Conservation (phyloP, 768 basidiomycete genomes). For the Polyporus arcularius region DNA sequence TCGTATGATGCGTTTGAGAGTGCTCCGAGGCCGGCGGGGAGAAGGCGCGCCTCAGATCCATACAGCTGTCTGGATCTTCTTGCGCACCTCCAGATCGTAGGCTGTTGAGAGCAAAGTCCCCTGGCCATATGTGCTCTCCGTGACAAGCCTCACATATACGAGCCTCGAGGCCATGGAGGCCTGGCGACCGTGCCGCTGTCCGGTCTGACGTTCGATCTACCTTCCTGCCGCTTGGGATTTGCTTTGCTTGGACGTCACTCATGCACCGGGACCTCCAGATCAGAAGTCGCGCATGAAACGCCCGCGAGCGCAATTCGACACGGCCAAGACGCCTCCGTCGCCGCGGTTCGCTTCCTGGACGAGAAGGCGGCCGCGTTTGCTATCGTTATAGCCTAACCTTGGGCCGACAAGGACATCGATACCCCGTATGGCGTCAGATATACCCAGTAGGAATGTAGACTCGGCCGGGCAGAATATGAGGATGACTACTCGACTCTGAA, state of each 20-base stretch:
- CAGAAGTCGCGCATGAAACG: neutral
- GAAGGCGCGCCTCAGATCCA: too few species aligned
- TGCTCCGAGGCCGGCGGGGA: too few species aligned
- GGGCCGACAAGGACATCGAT: neutral
- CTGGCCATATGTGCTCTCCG: too few species aligned
- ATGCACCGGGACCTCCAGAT: neutral
- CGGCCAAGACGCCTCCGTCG: neutral
- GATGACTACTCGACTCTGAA: too few species aligned
- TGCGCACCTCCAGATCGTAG: too few species aligned
- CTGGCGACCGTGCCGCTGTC: too few species aligned
- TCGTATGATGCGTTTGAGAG: too few species aligned
- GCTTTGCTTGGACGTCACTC: neutral
- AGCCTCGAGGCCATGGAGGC: too few species aligned
- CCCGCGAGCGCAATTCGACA: neutral
- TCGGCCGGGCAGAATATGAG: neutral
- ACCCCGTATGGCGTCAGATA: neutral
- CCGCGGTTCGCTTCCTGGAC: neutral
- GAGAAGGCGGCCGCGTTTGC: neutral
- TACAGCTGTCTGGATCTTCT: too few species aligned
- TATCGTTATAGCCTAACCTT: neutral
- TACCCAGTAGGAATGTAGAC: neutral
- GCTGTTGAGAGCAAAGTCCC: too few species aligned
- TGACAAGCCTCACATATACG: too few species aligned
- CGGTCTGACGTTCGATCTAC: neutral
- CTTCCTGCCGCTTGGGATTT: neutral